A percentile compares a stretch with the other conserved stretches of the same genome.
phyloP scores from a whole-genome alignment of 2,329 filamentous ascomycete species.

The Neonectria ditissima region DNA sequence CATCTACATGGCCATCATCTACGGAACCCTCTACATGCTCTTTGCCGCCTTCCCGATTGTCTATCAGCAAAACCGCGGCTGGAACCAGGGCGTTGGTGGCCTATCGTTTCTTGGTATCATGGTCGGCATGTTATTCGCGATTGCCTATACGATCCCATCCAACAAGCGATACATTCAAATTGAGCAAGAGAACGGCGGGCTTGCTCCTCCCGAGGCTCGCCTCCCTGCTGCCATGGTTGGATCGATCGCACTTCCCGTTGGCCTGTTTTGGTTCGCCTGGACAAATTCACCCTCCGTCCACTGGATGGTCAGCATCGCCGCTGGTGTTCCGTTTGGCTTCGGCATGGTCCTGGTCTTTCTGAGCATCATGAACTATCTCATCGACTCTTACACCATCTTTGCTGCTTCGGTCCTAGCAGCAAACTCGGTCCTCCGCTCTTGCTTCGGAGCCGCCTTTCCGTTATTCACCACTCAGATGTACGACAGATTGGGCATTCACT shows the following conservation, averaged over 20 bases:
- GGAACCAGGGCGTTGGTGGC: slow-evolving; percentile 63
- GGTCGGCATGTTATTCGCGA: slow-evolving; percentile 67
- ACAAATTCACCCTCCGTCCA: slow-evolving; percentile 64
- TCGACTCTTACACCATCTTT: slow-evolving; percentile 76
- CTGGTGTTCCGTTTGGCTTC: slow-evolving; percentile 59
- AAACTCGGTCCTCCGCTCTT: slow-evolving; percentile 70
- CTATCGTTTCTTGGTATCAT: slow-evolving; percentile 70
- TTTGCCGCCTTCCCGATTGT: slow-evolving; percentile 66
- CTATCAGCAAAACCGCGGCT: slow-evolving; percentile 64
- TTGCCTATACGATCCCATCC: slow-evolving; percentile 60
- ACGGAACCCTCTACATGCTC: slow-evolving; percentile 61
- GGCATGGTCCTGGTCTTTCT: slow-evolving; percentile 70
- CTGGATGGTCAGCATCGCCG: slow-evolving; percentile 58
- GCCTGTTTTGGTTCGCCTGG: slow-evolving; percentile 72
- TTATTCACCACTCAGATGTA: slow-evolving; percentile 71
- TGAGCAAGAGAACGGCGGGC: slow-evolving; percentile 54
- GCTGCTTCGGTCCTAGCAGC: slow-evolving; percentile 66
- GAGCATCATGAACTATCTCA: slow-evolving; percentile 69
- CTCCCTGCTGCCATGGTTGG: slow-evolving; percentile 68
- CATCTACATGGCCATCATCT: slow-evolving; percentile 68
- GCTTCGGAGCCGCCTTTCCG: slow-evolving; percentile 76
- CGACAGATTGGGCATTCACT: slow-evolving; percentile 72
- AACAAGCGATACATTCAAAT: slow-evolving; percentile 60
- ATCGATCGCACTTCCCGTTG: slow-evolving; percentile 64
- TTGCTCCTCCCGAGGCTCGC: slow-evolving; percentile 70